Evolutionary conservation across 2,329 filamentous ascomycete species (phyloP), one percentile per base, ranked within the genome.

Genomic region (Pseudogymnoascus pannorum): DNA sequence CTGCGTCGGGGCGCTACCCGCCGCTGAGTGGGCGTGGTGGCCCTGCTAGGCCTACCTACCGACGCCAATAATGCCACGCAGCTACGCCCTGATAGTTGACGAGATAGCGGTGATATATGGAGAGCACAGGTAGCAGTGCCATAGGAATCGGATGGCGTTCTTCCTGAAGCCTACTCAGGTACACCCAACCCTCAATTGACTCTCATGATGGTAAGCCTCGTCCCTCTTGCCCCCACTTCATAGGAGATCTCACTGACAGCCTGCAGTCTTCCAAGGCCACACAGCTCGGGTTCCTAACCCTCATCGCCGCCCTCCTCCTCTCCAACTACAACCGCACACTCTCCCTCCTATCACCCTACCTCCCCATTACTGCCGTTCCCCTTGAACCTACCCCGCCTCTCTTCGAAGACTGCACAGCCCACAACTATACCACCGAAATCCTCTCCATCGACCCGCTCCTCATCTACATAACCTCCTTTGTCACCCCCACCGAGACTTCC

Each of bases 401-500:
- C 20, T 8, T 60, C 12, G 26, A 51, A 51, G 44, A 31, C 24
- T 68, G 65, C 60, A 60, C 51, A 42, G 31, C 62, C 6, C 60
- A 63, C 26, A 20, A 54, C 11, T 68, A 68, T 40, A 65, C 64
- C 3, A 67, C 65, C 11, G 64, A 68, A 38, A 63, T 68, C 3
- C 58, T 68, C 16, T 66, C 65, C 2, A 61, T 63, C 5, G 66
- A 67, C 62, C 67, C 67, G 2, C 36, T 68, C 9, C 29, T 68
- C n/a, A 68, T 68, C 24, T 68, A 68, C 31, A 68, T 68, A 62
- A 67, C 66, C 22, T 58, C 65, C 12, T 67, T 68, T 31, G 22
- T 67, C 12, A 60, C 62, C n/a, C 14, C 33, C 0, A 14, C 18
- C 1, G 67, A 68, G 48, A 58, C 61, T 4, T 29, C 44, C 24